phyloP scores from a whole-genome alignment of 2,329 filamentous ascomycete genomes.

The Microdochium paspali region DNA sequence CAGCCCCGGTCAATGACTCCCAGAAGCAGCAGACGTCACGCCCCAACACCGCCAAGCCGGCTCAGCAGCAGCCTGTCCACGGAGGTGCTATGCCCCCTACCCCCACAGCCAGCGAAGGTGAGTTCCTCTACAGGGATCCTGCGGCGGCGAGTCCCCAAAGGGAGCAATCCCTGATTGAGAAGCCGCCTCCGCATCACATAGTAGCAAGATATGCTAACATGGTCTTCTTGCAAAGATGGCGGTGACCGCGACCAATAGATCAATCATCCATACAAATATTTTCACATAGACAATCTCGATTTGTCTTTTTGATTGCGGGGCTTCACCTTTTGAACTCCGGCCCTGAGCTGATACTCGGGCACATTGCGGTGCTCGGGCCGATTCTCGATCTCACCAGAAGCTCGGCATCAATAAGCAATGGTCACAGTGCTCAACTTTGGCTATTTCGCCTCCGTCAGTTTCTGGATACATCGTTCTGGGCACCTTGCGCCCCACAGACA shows the following conservation, averaged over 20 bases:
- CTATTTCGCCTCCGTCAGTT: too few relatives aligned
- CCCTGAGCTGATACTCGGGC: too few relatives aligned
- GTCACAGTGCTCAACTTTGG: too few relatives aligned
- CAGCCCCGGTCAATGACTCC: constrained; percentile 17
- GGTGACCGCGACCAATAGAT: background rate
- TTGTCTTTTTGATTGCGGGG: too few relatives aligned
- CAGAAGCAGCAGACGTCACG: constrained; percentile 27
- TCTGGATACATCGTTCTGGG: too few relatives aligned
- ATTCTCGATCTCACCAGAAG: too few relatives aligned
- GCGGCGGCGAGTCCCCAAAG: background rate
- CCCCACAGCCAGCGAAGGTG: constrained; percentile 54
- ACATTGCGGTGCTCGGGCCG: too few relatives aligned
- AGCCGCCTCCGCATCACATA: background rate
- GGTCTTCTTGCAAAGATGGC: background rate
- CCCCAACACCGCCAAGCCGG: constrained; percentile 42
- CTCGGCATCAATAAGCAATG: too few relatives aligned
- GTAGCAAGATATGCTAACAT: background rate
- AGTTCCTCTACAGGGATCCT: background rate
- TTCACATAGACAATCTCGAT: too few relatives aligned
- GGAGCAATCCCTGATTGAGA: background rate
- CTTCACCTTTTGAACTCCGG: too few relatives aligned
- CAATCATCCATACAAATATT: too few relatives aligned
- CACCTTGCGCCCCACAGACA: too few relatives aligned
- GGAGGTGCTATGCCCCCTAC: constrained; percentile 51
- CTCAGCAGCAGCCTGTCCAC: constrained; percentile 39